phyloP scores from a whole-genome alignment of 768 basidiomycete species.

The Termitomyces sp. region DNA sequence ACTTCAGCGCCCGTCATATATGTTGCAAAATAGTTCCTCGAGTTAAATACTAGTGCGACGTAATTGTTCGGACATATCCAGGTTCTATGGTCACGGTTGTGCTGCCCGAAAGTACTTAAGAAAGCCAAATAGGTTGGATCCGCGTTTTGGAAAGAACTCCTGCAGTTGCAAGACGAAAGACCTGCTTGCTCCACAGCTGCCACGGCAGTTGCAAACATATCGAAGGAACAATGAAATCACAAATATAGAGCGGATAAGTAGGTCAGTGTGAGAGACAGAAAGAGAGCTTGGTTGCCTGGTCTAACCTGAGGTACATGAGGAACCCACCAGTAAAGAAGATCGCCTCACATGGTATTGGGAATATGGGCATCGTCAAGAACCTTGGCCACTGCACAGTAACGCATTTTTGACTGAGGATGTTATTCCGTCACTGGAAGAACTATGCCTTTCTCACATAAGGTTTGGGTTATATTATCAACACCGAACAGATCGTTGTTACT shows the following conservation, averaged over 20 bases:
- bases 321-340: neutral
- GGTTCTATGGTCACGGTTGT: too few relatives aligned
- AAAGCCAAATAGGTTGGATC: neutral
- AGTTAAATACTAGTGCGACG: neutral
- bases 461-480: neutral
- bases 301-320: neutral
- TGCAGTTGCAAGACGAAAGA: neutral
- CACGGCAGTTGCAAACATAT: neutral
- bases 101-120: neutral
- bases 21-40: neutral
- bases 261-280: neutral
- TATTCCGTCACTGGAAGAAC: neutral
- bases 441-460: neutral
- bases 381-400: neutral
- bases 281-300: neutral
- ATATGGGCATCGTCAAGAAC: neutral
- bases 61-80: too few relatives aligned
- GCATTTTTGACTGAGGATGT: neutral
- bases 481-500: neutral
- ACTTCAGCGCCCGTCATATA: neutral
- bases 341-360: neutral
- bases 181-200: neutral
- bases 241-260: neutral
- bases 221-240: neutral
- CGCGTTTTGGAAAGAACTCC: neutral